Percentiles rank a stretch among this genome's conserved stretches.
phyloP scores from a whole-genome alignment of 225 moss, liverwort and hornwort species.

The Ulota crispa region DNA sequence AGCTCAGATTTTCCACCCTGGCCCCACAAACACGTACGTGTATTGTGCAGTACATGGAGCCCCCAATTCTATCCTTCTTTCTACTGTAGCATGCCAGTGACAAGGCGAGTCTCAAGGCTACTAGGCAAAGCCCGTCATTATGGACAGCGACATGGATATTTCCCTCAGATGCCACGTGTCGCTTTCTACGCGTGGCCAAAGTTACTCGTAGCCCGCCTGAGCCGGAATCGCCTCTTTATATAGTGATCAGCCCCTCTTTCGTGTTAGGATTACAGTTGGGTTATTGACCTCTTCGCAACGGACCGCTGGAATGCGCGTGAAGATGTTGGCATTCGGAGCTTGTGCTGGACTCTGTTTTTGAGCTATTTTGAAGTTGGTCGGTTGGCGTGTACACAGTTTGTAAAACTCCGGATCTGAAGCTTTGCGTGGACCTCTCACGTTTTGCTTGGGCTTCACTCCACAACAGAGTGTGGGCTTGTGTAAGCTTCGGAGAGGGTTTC shows the following conservation, averaged over 20 bases:
- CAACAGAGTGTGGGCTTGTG: too few relatives aligned
- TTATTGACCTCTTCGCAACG: not conserved
- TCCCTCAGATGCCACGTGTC: not conserved
- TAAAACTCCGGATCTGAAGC: not conserved
- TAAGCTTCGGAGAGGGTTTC: not conserved
- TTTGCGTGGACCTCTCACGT: not conserved
- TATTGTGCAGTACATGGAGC: too few relatives aligned
- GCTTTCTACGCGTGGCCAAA: not conserved
- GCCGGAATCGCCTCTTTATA: not conserved
- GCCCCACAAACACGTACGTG: too few relatives aligned
- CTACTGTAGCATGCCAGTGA: not conserved
- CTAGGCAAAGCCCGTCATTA: not conserved
- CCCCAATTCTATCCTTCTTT: not conserved
- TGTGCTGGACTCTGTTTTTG: not conserved
- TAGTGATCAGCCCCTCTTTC: not conserved
- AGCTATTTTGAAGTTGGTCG: not conserved
- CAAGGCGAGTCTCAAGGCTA: not conserved
- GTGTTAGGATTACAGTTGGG: accelerated
- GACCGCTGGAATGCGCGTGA: not conserved
- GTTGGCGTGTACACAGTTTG: not conserved
- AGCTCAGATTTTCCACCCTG: too few relatives aligned
- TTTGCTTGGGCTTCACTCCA: too few relatives aligned
- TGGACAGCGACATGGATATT: conserved; percentile 9
- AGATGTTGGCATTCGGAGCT: not conserved
- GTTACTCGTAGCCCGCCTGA: not conserved